Conservation (phyloP, 2,329 filamentous ascomycete genomes). For the Arthrobotrys iridis region DNA sequence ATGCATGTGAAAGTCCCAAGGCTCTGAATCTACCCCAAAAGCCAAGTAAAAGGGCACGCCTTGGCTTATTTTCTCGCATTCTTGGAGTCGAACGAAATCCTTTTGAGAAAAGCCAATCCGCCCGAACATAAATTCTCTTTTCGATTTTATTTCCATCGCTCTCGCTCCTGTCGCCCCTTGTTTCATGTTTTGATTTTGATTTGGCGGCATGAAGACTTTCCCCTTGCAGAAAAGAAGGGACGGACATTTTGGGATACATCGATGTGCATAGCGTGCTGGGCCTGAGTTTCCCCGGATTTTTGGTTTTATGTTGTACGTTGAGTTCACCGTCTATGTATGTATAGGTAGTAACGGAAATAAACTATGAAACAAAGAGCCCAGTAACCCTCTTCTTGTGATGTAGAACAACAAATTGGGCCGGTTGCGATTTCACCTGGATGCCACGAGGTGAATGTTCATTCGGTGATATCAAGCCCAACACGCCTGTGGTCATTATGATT, state of each 20-base stretch:
- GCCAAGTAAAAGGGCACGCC: slow-evolving; percentile 32
- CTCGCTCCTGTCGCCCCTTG: neutral
- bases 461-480: slow-evolving; percentile 36
- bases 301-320: neutral
- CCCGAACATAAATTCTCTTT: neutral
- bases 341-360: neutral
- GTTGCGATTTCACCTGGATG: neutral
- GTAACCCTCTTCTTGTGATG: neutral
- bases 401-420: neutral
- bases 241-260: neutral
- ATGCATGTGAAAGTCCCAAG: slow-evolving; percentile 31
- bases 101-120: neutral
- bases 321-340: neutral
- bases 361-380: neutral
- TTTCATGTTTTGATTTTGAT: neutral
- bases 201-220: neutral
- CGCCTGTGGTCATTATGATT: neutral
- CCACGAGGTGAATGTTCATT: neutral
- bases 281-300: slow-evolving; percentile 12
- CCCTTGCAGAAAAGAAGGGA: neutral
- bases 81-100: slow-evolving; percentile 21
- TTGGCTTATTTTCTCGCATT: slow-evolving; percentile 33
- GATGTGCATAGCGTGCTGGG: slow-evolving; percentile 4
- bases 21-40: slow-evolving; percentile 23
- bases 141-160: neutral